Percentiles rank a stretch among this genome's conserved stretches.
These are phyloP conservation scores for Helianthus tuberosus DNA, from an alignment of 129 eudicot species.

Conservation along the genomic window DNA sequence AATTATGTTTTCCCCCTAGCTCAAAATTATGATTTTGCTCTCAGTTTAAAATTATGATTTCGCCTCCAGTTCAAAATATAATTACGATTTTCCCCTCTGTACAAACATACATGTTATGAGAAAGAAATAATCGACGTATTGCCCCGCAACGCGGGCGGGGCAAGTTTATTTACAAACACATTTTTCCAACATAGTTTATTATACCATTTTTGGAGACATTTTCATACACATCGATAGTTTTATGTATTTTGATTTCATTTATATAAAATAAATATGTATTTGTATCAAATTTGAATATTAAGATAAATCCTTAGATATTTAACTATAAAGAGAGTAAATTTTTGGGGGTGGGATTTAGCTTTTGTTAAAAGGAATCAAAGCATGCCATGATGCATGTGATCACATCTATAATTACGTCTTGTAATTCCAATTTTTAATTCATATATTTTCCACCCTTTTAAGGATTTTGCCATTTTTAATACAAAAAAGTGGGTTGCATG, in stretches of 20 bases:
- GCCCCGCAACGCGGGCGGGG: no score
- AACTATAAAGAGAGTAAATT: constrained; percentile 12
- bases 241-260: not conserved
- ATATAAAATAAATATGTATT: not conserved
- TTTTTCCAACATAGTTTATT: no score
- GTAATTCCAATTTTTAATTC: constrained; percentile 31
- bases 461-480: constrained; percentile 17
- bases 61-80: no score
- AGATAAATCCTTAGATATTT: not conserved
- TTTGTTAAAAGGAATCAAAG: constrained; percentile 54
- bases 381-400: constrained; percentile 63
- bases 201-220: no score
- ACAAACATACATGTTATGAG: no score
- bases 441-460: constrained; percentile 20
- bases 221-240: not conserved
- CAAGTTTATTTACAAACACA: no score
- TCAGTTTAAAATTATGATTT: no score
- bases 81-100: no score
- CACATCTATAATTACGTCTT: constrained; percentile 43
- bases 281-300: not conserved
- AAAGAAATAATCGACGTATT: no score
- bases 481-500: constrained; percentile 29
- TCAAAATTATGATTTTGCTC: no score
- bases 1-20: no score
- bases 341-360: constrained; percentile 27